Conservation (phyloP, 352 stramenopile species). For the Phytophthora vignae region DNA sequence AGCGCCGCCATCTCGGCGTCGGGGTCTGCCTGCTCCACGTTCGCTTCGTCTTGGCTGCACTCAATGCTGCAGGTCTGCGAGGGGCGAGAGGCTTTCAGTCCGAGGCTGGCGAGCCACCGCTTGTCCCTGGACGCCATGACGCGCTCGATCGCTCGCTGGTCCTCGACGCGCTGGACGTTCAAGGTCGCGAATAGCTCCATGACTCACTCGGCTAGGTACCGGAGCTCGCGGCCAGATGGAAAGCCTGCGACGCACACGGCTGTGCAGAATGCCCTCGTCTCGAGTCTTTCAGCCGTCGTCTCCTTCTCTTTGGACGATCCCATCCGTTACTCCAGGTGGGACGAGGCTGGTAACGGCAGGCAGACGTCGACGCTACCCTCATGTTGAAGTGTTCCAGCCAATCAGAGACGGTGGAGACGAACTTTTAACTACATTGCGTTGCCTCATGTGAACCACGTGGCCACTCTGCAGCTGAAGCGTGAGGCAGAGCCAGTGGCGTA, state of each 20-base stretch:
- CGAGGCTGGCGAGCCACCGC: constrained; percentile 39
- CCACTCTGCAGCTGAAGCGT: constrained; percentile 5
- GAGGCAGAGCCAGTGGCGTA: neutral
- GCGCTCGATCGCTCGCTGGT: constrained; percentile 39
- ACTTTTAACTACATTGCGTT: neutral
- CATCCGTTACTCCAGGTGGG: constrained; percentile 42
- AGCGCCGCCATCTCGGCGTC: constrained; percentile 68
- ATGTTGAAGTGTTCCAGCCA: constrained; percentile 38
- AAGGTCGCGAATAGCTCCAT: constrained; percentile 56
- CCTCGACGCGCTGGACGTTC: constrained; percentile 37
- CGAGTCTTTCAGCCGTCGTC: constrained; percentile 7
- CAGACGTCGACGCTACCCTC: constrained; percentile 2
- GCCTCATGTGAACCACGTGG: neutral
- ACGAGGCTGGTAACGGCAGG: constrained; percentile 29
- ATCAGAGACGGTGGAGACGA: constrained; percentile 14
- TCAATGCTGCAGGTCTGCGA: constrained; percentile 9
- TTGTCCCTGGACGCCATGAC: constrained; percentile 45
- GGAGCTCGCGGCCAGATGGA: neutral
- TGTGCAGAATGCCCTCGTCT: constrained; percentile 18
- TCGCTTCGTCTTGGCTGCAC: constrained; percentile 9
- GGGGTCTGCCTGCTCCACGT: constrained; percentile 44
- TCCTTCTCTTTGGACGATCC: constrained; percentile 23
- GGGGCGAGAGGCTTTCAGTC: constrained; percentile 21
- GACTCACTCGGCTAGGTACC: neutral
- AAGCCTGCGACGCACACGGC: constrained; percentile 1